phyloP scores from a whole-genome alignment of 2,329 filamentous ascomycete genomes.

The Claviceps cyperi region DNA sequence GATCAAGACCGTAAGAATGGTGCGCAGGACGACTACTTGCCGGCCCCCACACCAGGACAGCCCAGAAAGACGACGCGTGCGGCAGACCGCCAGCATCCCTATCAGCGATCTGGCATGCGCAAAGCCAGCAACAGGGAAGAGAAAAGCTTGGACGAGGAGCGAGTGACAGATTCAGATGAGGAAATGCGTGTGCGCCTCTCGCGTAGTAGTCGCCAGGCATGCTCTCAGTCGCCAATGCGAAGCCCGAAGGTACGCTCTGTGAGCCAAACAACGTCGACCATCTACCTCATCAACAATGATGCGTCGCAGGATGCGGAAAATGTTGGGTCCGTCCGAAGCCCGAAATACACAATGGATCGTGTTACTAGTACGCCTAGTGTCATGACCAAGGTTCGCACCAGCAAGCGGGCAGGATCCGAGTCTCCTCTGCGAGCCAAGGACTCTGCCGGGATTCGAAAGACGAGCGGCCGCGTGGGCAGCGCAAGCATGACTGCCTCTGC shows the following conservation, averaged over 20 bases:
- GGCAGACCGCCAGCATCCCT: slow-evolving; percentile 61
- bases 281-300: slow-evolving; percentile 50
- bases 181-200: slow-evolving; percentile 61
- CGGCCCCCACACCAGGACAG: slow-evolving; percentile 88
- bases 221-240: slow-evolving; percentile 44
- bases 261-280: slow-evolving; percentile 62
- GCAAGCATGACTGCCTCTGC: slow-evolving; percentile 30
- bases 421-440: slow-evolving; percentile 37
- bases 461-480: slow-evolving; percentile 50
- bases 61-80: slow-evolving; percentile 75
- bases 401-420: slow-evolving; percentile 35
- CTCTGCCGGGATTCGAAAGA: slow-evolving; percentile 45
- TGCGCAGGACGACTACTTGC: slow-evolving; percentile 79
- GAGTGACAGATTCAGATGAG: slow-evolving; percentile 61
- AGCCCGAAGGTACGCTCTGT: slow-evolving; percentile 53
- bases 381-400: slow-evolving; percentile 51
- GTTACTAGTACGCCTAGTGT: slow-evolving; percentile 39
- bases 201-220: slow-evolving; percentile 50
- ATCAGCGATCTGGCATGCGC: slow-evolving; percentile 41
- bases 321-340: slow-evolving; percentile 40
- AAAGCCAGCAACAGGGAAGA: slow-evolving; percentile 31
- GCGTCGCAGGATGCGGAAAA: slow-evolving; percentile 60
- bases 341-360: slow-evolving; percentile 40
- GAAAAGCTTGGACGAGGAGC: slow-evolving; percentile 39
- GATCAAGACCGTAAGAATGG: slow-evolving; percentile 61